A percentile compares a stretch with the other conserved stretches of the same genome.
Evolutionary conservation across 2,329 filamentous ascomycete species (phyloP).

Genomic region (Penicillium brasilianum): DNA sequence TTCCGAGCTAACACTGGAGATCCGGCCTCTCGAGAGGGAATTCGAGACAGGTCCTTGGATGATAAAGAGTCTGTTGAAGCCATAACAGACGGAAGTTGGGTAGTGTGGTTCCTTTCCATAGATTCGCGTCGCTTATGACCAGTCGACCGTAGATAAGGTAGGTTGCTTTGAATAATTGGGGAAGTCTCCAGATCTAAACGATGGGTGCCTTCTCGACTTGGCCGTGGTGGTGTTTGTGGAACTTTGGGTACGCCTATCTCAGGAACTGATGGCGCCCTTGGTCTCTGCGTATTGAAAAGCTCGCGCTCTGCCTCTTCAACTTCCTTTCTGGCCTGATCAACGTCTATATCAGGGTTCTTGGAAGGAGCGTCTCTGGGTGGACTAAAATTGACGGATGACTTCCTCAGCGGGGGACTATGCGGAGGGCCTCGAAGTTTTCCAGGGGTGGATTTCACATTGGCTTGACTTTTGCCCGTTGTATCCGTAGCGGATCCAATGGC

Average conservation of each 20-base stretch:
- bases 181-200: conserved; percentile 62
- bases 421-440: conserved; percentile 41
- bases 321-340: conserved; percentile 37
- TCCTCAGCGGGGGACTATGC: conserved; percentile 66
- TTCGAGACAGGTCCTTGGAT: conserved; percentile 38
- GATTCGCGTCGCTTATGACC: conserved; percentile 59
- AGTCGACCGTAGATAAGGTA: conserved; percentile 53
- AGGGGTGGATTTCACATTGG: not conserved
- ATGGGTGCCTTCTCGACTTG: conserved; percentile 71
- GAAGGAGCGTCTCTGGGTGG: conserved; percentile 33
- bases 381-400: conserved; percentile 63
- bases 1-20: conserved; percentile 39
- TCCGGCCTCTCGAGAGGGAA: conserved; percentile 41
- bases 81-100: conserved; percentile 39
- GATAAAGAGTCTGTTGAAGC: conserved; percentile 47
- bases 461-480: conserved; percentile 9
- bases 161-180: conserved; percentile 62
- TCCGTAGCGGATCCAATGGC: conserved; percentile 10
- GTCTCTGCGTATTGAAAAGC: conserved; percentile 23
- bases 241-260: conserved; percentile 26
- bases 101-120: conserved; percentile 47
- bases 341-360: conserved; percentile 31
- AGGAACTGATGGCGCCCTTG: conserved; percentile 37
- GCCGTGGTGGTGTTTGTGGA: conserved; percentile 60
- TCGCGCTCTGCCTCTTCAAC: conserved; percentile 37